These are phyloP conservation scores for Phalaenopsis aphrodite DNA, from an alignment of 106 monocot genomes.

Conservation along the genomic window DNA sequence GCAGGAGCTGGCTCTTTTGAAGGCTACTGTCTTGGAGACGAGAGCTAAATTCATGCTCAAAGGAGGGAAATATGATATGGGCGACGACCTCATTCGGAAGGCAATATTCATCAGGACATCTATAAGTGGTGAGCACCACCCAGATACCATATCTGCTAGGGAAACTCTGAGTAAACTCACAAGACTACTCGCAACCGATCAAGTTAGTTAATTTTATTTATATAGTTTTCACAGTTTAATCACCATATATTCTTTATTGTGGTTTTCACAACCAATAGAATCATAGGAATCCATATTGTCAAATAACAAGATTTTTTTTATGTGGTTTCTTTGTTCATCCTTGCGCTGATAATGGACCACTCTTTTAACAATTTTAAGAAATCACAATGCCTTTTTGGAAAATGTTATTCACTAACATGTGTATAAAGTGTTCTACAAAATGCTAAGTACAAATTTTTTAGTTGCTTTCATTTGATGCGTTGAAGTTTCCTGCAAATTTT, in stretches of 20 bases:
- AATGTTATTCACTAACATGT: no score
- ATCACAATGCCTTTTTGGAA: not conserved
- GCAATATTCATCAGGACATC: constrained; percentile 83
- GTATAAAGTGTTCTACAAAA: not conserved
- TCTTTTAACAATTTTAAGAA: not conserved
- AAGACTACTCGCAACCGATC: constrained; percentile 65
- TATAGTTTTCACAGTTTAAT: constrained; percentile 12
- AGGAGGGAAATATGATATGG: constrained; percentile 63
- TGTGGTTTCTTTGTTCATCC: not conserved
- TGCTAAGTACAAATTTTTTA: no score
- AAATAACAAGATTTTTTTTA: constrained; percentile 35
- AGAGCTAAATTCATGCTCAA: constrained; percentile 74
- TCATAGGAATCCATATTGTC: constrained; percentile 15
- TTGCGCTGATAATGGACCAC: not conserved
- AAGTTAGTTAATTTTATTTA: constrained; percentile 28
- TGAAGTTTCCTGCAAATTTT: no score
- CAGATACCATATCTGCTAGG: constrained; percentile 69
- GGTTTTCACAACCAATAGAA: constrained; percentile 15
- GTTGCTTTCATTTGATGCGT: no score
- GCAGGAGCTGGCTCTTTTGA: constrained; percentile 70
- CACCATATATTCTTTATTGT: constrained; percentile 43
- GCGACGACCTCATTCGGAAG: constrained; percentile 75
- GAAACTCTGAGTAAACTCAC: constrained; percentile 81
- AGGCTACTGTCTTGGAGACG: constrained; percentile 69
- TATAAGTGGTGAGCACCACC: constrained; percentile 74